Percentiles rank a stretch among this genome's conserved stretches.
These are phyloP conservation scores for Vigna mungo DNA, from an alignment of 306 rosid species.

Conservation along the genomic window DNA sequence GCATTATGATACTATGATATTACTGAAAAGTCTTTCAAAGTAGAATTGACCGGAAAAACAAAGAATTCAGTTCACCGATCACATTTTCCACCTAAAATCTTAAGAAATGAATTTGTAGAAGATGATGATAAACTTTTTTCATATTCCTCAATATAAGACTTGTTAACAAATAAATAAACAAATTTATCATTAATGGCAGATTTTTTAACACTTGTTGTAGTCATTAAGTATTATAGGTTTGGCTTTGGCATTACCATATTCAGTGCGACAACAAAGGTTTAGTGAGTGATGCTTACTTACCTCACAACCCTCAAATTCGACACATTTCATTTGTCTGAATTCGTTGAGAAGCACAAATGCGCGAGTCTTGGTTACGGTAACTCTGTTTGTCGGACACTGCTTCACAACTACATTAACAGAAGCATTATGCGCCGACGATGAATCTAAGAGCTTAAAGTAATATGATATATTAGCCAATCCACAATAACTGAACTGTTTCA, in stretches of 20 bases:
- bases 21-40: too few relatives aligned
- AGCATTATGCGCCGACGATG: constrained; percentile 4
- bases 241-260: neutral
- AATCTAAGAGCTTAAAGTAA: neutral
- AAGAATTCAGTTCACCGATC: too few relatives aligned
- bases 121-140: too few relatives aligned
- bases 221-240: too few relatives aligned
- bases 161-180: neutral
- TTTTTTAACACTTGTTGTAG: neutral
- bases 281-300: neutral
- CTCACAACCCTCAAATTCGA: neutral
- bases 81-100: too few relatives aligned
- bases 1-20: too few relatives aligned
- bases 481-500: neutral
- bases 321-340: constrained; percentile 5
- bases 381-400: neutral
- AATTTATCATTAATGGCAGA: neutral
- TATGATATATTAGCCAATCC: neutral
- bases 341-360: neutral
- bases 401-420: neutral
- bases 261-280: neutral
- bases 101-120: too few relatives aligned
- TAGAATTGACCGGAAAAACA: too few relatives aligned
- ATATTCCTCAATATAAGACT: too few relatives aligned
- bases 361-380: neutral